Base-by-base conservation (phyloP, 805 yeast species). In the Lachancea thermotolerans region DNA sequence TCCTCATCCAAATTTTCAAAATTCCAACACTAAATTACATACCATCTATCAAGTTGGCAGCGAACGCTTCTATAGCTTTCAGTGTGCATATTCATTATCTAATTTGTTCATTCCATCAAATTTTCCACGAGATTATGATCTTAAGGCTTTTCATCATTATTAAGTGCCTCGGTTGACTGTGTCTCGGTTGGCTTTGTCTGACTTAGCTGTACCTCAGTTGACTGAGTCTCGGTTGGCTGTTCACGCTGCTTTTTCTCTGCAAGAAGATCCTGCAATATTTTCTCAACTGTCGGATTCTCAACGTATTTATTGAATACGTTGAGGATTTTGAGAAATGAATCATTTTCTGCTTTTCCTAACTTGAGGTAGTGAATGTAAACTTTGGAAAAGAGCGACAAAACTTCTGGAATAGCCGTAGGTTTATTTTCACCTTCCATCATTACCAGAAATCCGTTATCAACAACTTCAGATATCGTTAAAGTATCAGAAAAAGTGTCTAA, bases 391-490 rank as follows among this genome's bases (percentile, higher is more conserved):
- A 86, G 64, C 10, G 78, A 71, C 44, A 93, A 70, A 1, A 85
- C 79, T 8, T 50, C 46, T 9, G 43, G 32, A 12, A 39, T 41
- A 12, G 14, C 46, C 69, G 72, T 7, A 72, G 69, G 75, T 51
- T 79, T 79, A 44, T 83, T 70, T 29, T 85, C 70, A 49, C 81
- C 85, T 21, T 76, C 71, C 30, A 87, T 67, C 40, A 87, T 69
- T 11, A 96, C 89, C 58, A 88, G 75, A 32, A 91, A 69, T 1
- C 90, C 91, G 35, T 74, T 74, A 37, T 84, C 89, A 49, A 89
- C 81, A 3, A 86, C 56, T 7, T 78, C 82, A 21, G 67, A 65
- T 0, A 82, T 74, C 0, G 77, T 67, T 5, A 76, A 60, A 2
- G 71, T 64, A 1, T 65, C 67, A 14, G 62, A 54, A 10, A 70